phyloP scores from a whole-genome alignment of 2,329 filamentous ascomycete species.

The Fusarium newnesense region DNA sequence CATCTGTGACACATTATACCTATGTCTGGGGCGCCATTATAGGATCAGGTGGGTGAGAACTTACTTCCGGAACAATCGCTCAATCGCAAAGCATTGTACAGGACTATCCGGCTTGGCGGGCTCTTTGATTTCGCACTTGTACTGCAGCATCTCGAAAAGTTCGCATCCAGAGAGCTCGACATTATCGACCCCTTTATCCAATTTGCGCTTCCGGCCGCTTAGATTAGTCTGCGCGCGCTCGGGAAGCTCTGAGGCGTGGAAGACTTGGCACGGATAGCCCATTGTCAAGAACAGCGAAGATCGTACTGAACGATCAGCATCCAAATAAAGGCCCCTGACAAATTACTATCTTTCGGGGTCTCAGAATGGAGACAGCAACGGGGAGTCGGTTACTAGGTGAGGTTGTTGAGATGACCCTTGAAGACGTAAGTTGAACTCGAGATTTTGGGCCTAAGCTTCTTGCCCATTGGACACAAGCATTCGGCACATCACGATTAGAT shows the following conservation, averaged over 20 bases:
- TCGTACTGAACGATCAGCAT: neutral
- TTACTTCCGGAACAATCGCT: constrained; percentile 70
- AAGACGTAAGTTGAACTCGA: constrained; percentile 62
- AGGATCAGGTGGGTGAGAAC: constrained; percentile 38
- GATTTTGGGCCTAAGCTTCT: constrained; percentile 22
- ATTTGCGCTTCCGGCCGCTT: constrained; percentile 64
- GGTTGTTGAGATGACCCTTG: constrained; percentile 66
- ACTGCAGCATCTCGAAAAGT: constrained; percentile 69
- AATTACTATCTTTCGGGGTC: neutral
- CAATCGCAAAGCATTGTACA: constrained; percentile 66
- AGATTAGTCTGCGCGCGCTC: constrained; percentile 59
- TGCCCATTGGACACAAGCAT: constrained; percentile 5
- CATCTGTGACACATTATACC: neutral
- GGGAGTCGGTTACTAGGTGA: constrained; percentile 64
- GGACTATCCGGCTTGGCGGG: constrained; percentile 58
- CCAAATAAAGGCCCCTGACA: neutral
- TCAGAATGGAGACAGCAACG: constrained; percentile 52
- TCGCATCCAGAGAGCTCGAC: constrained; percentile 67
- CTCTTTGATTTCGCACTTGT: constrained; percentile 65
- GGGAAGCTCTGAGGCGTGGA: constrained; percentile 63
- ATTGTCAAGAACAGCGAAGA: constrained; percentile 50
- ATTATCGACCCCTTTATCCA: constrained; percentile 48
- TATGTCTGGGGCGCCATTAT: neutral
- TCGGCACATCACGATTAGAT: constrained; percentile 30
- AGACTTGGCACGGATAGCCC: constrained; percentile 67